Evolutionary conservation across 176 grass and related monocot genomes (phyloP), one percentile per base, ranked within the genome.

Genomic region (Lolium rigidum): DNA sequence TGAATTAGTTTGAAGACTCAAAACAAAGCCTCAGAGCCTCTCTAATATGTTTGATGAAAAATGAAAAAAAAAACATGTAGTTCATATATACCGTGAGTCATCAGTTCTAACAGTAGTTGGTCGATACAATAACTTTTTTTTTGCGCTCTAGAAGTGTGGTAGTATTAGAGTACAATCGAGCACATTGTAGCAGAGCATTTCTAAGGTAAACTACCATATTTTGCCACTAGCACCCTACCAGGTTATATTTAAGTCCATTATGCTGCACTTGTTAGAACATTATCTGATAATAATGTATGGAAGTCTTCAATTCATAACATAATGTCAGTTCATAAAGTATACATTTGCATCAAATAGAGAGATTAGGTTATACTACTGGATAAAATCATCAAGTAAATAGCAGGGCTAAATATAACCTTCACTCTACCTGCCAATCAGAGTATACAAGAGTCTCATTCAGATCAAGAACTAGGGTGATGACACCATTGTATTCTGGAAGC

Each of bases 401-500:
- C 54, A 83, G 13, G 20, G 66, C 28, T 57, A 24, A 35, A 28
- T 64, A 74, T 66, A 21, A 46, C 57, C 44, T 65, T 37, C 49
- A 70, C 62, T 43, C 58, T 74, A 98, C 97, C 97, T 92, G 87
- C 97, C 94, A 98, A 80, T 98, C 94, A 74, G 90, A 92, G 87
- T 90, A 94, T 37, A 98, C 93, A 63, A 98, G 92, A 71, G 97
- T 98, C 80, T 98, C 97, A 86, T 94, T 93, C 67, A 98, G 88
- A 76, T 98, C 97, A 49, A 98, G 90, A 90, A 98, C 92, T 91
- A 98, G 88, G 79, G 97, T 98, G 76, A 92, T 92, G 70, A 91
- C 71, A 83, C 88, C 69, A 86, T 91, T 67, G 44, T 92, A 83
- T 47, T 86, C 79, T 87, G 97, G 93, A 83, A 68, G 88, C 81